These are phyloP conservation scores for Malus hybrid DNA, from an alignment of 331 rosid genomes.

Conservation along the genomic window DNA sequence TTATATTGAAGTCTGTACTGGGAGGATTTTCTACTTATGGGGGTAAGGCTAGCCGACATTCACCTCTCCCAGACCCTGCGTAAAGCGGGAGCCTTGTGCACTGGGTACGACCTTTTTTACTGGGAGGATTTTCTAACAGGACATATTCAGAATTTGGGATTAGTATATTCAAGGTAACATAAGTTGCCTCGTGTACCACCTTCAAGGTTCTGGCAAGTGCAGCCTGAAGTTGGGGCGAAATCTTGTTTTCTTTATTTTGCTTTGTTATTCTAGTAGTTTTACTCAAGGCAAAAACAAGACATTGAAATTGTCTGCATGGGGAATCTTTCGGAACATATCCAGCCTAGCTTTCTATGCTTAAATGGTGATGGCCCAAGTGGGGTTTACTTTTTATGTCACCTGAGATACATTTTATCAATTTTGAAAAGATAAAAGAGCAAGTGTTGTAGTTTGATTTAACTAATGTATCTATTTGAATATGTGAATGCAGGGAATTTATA, in stretches of 20 bases:
- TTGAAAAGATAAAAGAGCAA: not conserved
- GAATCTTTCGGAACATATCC: not conserved
- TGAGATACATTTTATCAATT: not conserved
- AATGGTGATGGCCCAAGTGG: not conserved
- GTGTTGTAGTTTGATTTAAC: not conserved
- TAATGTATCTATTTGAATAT: not conserved
- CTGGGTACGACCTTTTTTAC: no score
- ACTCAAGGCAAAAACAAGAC: no score
- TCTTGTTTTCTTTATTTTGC: not conserved
- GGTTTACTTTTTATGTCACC: not conserved
- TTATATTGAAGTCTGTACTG: not conserved
- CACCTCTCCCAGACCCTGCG: no score
- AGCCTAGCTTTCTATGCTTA: not conserved
- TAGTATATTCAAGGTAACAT: not conserved
- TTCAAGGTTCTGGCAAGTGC: not conserved
- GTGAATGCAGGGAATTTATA: slow-evolving; percentile 17
- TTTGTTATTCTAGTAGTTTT: not conserved
- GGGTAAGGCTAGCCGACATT: no score
- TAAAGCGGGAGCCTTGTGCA: no score
- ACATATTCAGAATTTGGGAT: not conserved
- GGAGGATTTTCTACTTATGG: not conserved
- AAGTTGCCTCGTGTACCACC: not conserved
- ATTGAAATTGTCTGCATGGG: not conserved
- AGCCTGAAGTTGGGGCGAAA: not conserved
- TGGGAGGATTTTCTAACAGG: not conserved